Base-by-base conservation (phyloP, 176 grass and related monocot species). In the Phoenix roebelenii region DNA sequence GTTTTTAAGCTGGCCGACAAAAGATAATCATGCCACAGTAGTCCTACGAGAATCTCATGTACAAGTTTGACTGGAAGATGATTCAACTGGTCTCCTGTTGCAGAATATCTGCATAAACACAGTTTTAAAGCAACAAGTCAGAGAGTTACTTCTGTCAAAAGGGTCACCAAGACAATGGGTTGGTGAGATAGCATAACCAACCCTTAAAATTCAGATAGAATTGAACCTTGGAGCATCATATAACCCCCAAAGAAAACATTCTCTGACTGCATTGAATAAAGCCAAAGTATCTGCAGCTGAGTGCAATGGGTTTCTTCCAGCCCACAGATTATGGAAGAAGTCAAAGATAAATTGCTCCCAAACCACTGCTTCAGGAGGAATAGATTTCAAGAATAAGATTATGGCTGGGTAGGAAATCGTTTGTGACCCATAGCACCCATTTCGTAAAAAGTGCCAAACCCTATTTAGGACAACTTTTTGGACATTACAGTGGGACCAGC, bases 341-440 rank as follows among this genome's bases (percentile, higher is more conserved):
- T 88, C 75, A 58, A 82, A 78, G 77, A 82, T 16, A 65, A 97
- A 88, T 65, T 82, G 73, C 79, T 97, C 78, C 50, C 73, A 51
- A 65, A 74, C 50, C 20, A 82, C 72, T 57, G 59, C 50, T 66
- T 87, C 58, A 63, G 77, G 44, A 65, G 92, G 92, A 69, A 97
- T 58, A 55, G 72, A 80, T 59, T 91, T 76, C 72, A 97, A 85
- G 80, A 97, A 91, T 69, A 79, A 75, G 76, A 88, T 74, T 23
- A 97, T 59, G 64, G 71, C 58, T 61, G 92, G 83, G 67, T 85
- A 97, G 24, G 92, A 88, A 70, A 74, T 35, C 57, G 82, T 77
- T 57, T 87, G 85, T 58, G 92, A 97, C n/a, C 92, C 92, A 63
- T 97, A 87, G 72, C 83, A 97, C 50, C 86, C 77, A 82, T 97